Conservation (phyloP, 331 rosid species). For the Arachis monticola region DNA sequence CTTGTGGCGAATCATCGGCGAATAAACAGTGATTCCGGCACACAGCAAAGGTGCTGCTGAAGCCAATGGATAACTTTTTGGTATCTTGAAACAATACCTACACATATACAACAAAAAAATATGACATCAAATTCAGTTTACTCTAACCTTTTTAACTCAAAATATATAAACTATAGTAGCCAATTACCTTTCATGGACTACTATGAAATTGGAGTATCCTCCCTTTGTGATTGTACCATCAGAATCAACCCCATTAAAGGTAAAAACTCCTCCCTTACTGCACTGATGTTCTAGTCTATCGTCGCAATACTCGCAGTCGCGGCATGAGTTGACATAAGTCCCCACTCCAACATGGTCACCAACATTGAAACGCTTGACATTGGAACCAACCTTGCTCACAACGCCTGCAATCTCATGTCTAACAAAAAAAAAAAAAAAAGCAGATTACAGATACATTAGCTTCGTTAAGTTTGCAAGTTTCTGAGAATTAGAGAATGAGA, state of each 20-base stretch:
- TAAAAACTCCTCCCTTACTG: slow-evolving; percentile 50
- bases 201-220: slow-evolving; percentile 76
- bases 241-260: slow-evolving; percentile 65
- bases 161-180: neutral
- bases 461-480: neutral
- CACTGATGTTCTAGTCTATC: slow-evolving; percentile 60
- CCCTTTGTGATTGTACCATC: slow-evolving; percentile 87
- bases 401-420: slow-evolving; percentile 87
- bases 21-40: slow-evolving; percentile 86
- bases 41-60: slow-evolving; percentile 91
- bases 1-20: slow-evolving; percentile 87
- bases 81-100: slow-evolving; percentile 83
- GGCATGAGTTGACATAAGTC: slow-evolving; percentile 80
- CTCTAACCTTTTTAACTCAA: slow-evolving; percentile 5
- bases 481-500: too few species aligned
- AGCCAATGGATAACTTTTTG: slow-evolving; percentile 75
- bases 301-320: slow-evolving; percentile 68
- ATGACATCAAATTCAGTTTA: neutral
- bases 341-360: slow-evolving; percentile 93
- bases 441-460: slow-evolving; percentile 11
- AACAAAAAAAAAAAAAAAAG: neutral
- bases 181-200: slow-evolving; percentile 73
- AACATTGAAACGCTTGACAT: slow-evolving; percentile 59
- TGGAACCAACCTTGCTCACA: slow-evolving; percentile 69
- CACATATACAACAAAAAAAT: slow-evolving; percentile 40